Percentiles rank a stretch among this genome's conserved stretches.
These are phyloP conservation scores for Auriscalpium microsporum DNA, from an alignment of 768 basidiomycete species.

Conservation along the genomic window DNA sequence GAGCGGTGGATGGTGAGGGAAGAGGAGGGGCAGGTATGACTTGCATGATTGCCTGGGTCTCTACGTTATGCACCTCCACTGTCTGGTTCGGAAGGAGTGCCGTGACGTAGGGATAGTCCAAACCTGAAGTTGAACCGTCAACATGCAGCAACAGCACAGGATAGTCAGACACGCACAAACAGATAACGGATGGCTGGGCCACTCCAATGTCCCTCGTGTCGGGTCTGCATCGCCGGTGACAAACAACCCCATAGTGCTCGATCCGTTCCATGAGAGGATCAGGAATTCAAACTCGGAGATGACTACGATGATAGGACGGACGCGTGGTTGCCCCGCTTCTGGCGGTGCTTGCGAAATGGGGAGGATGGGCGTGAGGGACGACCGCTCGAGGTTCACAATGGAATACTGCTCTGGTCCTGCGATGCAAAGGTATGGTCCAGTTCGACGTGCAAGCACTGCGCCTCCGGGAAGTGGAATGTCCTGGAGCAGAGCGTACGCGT, in stretches of 20 bases:
- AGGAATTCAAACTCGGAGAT: slow-evolving; percentile 77
- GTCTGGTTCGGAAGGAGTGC: slow-evolving; percentile 72
- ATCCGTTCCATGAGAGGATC: slow-evolving; percentile 77
- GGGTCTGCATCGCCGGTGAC: slow-evolving; percentile 81
- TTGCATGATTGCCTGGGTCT: slow-evolving; percentile 66
- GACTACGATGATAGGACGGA: slow-evolving; percentile 68
- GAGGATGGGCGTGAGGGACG: slow-evolving; percentile 61
- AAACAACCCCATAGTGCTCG: slow-evolving; percentile 77
- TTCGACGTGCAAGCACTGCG: slow-evolving; percentile 50
- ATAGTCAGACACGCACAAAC: slow-evolving; percentile 48
- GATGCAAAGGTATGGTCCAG: slow-evolving; percentile 58
- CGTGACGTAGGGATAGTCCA: slow-evolving; percentile 77
- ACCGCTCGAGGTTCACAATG: slow-evolving; percentile 68
- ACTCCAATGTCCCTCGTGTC: slow-evolving; percentile 81
- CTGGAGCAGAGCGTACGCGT: slow-evolving; percentile 26
- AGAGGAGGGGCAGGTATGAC: slow-evolving; percentile 42
- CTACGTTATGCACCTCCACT: slow-evolving; percentile 74
- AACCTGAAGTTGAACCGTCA: slow-evolving; percentile 32
- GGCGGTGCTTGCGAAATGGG: slow-evolving; percentile 63
- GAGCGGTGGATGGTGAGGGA: slow-evolving; percentile 12
- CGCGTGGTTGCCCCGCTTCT: slow-evolving; percentile 27
- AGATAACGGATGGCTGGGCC: slow-evolving; percentile 69
- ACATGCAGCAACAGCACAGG: background rate
- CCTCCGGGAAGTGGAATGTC: slow-evolving; percentile 64
- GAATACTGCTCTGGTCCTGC: slow-evolving; percentile 70